Conservation (phyloP, 345 rosid species). For the Tarenaya hassleriana region DNA sequence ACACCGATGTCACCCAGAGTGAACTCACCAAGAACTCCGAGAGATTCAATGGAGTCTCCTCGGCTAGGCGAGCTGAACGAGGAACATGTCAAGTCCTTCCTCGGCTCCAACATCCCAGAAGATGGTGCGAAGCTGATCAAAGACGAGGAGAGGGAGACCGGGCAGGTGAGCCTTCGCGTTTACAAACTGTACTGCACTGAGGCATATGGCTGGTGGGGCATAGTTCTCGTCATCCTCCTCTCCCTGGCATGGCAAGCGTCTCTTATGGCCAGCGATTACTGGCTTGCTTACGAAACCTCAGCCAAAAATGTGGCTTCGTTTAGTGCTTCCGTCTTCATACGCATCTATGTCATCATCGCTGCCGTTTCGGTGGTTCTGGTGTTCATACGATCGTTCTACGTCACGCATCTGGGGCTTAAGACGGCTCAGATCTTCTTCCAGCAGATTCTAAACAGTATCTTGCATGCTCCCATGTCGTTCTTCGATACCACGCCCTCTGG, state of each 20-base stretch:
- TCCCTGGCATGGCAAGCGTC: constrained; percentile 77
- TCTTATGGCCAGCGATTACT: constrained; percentile 80
- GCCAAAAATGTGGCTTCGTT: constrained; percentile 42
- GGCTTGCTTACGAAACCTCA: constrained; percentile 89
- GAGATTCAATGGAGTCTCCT: constrained; percentile 29
- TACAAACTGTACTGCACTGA: constrained; percentile 74
- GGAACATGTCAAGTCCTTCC: constrained; percentile 36
- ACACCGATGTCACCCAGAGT: constrained; percentile 21
- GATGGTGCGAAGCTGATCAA: constrained; percentile 69
- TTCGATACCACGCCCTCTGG: constrained; percentile 98
- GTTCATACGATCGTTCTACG: constrained; percentile 41
- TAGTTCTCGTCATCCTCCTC: constrained; percentile 39
- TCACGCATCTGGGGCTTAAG: constrained; percentile 65
- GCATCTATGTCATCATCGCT: constrained; percentile 55
- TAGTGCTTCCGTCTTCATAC: constrained; percentile 50
- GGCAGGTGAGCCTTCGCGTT: constrained; percentile 60
- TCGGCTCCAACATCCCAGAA: constrained; percentile 35
- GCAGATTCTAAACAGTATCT: constrained; percentile 69
- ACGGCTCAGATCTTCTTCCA: constrained; percentile 70
- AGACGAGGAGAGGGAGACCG: constrained; percentile 86
- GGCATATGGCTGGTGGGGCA: constrained; percentile 95
- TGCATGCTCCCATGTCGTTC: constrained; percentile 98
- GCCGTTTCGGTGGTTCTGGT: constrained; percentile 48
- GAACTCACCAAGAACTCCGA: constrained; percentile 33
- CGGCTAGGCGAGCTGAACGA: constrained; percentile 40